Conservation (phyloP, 148 eudicot genomes). For the Dianthus caryophyllus region DNA sequence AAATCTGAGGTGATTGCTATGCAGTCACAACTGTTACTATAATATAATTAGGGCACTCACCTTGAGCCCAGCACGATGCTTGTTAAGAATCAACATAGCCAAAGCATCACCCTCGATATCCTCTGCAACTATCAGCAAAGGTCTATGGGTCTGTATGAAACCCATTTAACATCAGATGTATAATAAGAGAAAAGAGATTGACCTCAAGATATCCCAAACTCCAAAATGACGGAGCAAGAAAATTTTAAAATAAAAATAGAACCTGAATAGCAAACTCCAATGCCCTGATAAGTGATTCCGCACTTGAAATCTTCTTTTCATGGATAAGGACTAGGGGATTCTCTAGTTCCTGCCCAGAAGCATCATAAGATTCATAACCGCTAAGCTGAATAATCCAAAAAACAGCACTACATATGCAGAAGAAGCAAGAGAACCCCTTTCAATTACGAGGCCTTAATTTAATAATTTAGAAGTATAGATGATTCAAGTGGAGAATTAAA, state of each 20-base stretch:
- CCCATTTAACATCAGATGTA: conserved; percentile 16
- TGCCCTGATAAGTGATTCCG: conserved; percentile 54
- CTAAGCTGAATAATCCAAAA: neutral
- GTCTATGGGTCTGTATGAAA: conserved; percentile 47
- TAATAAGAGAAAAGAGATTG: neutral
- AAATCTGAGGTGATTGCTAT: neutral
- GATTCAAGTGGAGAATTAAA: neutral
- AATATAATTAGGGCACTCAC: conserved; percentile 29
- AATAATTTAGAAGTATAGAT: neutral
- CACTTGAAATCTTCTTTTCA: conserved; percentile 79
- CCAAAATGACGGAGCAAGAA: neutral
- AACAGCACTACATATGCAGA: neutral
- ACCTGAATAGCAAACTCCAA: conserved; percentile 90
- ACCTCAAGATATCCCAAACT: conserved; percentile 11
- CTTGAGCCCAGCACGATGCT: conserved; percentile 85
- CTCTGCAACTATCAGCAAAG: conserved; percentile 85
- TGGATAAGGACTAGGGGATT: conserved; percentile 79
- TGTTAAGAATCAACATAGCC: conserved; percentile 74
- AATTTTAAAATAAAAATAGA: conserved; percentile 6
- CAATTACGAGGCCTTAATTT: neutral
- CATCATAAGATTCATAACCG: neutral
- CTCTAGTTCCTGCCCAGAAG: conserved; percentile 70
- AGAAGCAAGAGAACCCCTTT: neutral
- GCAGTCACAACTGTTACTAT: conserved; percentile 7
- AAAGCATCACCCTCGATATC: conserved; percentile 85